Conservation (phyloP, 2,329 filamentous ascomycete genomes). For the Dactylonectria macrodidyma region DNA sequence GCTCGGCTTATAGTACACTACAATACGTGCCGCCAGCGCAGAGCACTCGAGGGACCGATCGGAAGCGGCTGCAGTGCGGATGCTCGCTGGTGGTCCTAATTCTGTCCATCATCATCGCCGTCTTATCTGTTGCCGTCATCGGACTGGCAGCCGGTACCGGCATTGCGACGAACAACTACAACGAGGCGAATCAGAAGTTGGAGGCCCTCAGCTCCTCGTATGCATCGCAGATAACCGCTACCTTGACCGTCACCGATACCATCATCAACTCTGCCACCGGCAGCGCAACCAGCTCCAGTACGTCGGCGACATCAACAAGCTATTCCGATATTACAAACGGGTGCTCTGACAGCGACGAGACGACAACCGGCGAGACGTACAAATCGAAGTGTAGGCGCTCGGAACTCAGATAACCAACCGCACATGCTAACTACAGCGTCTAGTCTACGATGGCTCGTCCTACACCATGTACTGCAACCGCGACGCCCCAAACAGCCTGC, state of each 20-base stretch:
- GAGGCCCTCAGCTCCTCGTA: constrained; percentile 31
- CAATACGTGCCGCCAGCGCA: neutral
- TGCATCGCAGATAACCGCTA: neutral
- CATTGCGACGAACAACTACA: constrained; percentile 57
- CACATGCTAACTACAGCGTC: neutral
- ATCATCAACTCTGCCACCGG: neutral
- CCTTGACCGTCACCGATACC: neutral
- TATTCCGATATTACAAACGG: constrained; percentile 54
- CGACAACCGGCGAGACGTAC: constrained; percentile 49
- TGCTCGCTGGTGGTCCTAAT: constrained; percentile 58
- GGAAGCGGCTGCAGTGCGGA: constrained; percentile 8
- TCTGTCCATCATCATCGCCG: constrained; percentile 57
- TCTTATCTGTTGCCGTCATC: constrained; percentile 54
- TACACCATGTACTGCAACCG: constrained; percentile 62
- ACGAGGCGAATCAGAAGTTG: constrained; percentile 53
- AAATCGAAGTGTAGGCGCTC: constrained; percentile 25
- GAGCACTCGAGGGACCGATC: neutral
- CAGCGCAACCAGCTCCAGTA: neutral
- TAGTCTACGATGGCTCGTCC: constrained; percentile 55
- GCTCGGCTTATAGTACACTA: neutral
- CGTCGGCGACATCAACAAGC: neutral
- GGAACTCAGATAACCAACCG: too few species aligned
- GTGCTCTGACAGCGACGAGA: constrained; percentile 54
- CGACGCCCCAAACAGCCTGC: constrained; percentile 55
- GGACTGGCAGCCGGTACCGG: constrained; percentile 62